Evolutionary conservation across 306 rosid species (phyloP).

Genomic region (Cucurbita pepo): DNA sequence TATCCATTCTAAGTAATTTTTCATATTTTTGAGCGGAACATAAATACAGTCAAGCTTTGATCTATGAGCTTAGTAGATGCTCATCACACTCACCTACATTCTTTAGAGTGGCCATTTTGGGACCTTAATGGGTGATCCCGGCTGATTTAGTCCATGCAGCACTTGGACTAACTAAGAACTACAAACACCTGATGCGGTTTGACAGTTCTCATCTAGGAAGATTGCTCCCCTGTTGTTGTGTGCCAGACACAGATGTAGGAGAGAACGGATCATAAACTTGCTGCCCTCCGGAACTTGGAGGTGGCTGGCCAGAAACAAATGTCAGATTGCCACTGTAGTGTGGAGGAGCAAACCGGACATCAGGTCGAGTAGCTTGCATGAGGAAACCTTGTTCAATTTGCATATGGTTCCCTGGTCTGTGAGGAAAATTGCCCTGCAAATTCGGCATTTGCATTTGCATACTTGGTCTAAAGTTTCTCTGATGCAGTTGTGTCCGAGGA

Average conservation of each 20-base stretch:
- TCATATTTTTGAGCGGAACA: neutral
- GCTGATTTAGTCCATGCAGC: neutral
- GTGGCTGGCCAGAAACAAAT: conserved; percentile 27
- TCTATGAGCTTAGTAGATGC: neutral
- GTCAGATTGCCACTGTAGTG: conserved; percentile 27
- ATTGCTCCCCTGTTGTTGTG: conserved; percentile 25
- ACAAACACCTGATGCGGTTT: neutral
- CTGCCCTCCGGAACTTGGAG: conserved; percentile 39
- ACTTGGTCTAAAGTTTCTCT: conserved; percentile 39
- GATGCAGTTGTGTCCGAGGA: conserved; percentile 35
- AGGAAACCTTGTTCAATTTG: conserved; percentile 35
- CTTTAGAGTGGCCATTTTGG: neutral
- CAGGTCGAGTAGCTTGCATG: conserved; percentile 22
- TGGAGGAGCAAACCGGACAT: conserved; percentile 21
- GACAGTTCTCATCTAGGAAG: conserved; percentile 8
- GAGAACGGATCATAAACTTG: conserved; percentile 93
- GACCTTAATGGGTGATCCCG: neutral
- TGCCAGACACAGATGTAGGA: conserved; percentile 39
- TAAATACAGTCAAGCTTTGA: neutral
- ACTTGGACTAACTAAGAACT: neutral
- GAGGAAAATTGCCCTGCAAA: conserved; percentile 17
- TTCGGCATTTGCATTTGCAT: conserved; percentile 43
- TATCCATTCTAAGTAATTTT: neutral
- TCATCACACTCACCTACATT: neutral
- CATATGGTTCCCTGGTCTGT: conserved; percentile 24